These are phyloP conservation scores for Maudiozyma saulgeensis DNA, from an alignment of 805 yeast species.

Conservation along the genomic window DNA sequence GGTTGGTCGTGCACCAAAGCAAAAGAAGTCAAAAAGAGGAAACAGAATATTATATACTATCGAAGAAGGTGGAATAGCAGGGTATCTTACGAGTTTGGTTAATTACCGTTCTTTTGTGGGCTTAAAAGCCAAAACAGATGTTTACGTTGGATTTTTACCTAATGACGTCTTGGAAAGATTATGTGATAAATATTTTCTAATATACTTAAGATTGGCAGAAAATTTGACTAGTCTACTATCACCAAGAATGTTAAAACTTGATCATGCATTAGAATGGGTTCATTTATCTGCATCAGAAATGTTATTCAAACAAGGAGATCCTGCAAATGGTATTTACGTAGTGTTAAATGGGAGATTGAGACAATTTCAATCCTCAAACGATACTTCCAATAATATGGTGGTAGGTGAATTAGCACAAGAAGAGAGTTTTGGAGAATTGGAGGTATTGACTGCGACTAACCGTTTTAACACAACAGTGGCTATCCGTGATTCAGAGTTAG, in stretches of 20 bases:
- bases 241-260: slow-evolving; percentile 59
- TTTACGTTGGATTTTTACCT: slow-evolving; percentile 64
- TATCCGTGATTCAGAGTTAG: slow-evolving; percentile 87
- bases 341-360: slow-evolving; percentile 84
- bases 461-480: slow-evolving; percentile 68
- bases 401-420: slow-evolving; percentile 87
- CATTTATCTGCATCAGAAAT: slow-evolving; percentile 81
- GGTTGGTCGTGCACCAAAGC: not conserved
- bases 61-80: slow-evolving; percentile 74
- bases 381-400: slow-evolving; percentile 19
- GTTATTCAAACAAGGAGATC: slow-evolving; percentile 71
- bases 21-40: not conserved
- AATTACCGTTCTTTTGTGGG: slow-evolving; percentile 73
- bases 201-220: slow-evolving; percentile 71
- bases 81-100: slow-evolving; percentile 71
- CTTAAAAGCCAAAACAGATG: slow-evolving; percentile 50
- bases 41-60: slow-evolving; percentile 41
- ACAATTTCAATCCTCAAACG: slow-evolving; percentile 33
- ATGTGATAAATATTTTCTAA: slow-evolving; percentile 64
- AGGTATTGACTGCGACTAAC: slow-evolving; percentile 73
- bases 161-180: slow-evolving; percentile 52
- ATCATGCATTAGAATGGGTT: slow-evolving; percentile 92
- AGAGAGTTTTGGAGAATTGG: slow-evolving; percentile 89
- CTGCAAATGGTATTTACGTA: slow-evolving; percentile 83
- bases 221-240: slow-evolving; percentile 60